Evolutionary conservation across 345 rosid genomes (phyloP).

Genomic region (Bruguiera sexangula): DNA sequence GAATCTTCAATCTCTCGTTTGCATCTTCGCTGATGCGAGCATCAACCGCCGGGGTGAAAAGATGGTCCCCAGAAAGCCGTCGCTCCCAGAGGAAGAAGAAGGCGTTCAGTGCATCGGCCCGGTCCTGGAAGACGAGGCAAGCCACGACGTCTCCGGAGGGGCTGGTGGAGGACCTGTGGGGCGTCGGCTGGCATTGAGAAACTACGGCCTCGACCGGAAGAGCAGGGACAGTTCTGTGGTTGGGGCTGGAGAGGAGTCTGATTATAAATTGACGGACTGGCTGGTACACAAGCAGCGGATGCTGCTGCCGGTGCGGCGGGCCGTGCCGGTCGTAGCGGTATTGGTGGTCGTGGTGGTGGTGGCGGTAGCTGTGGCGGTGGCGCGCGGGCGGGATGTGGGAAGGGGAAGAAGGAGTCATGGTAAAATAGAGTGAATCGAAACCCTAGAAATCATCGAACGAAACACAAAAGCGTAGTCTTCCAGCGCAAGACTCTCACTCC

Average conservation of each 20-base stretch:
- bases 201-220: neutral
- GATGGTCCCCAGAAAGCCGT: conserved; percentile 17
- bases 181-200: conserved; percentile 12
- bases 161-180: neutral
- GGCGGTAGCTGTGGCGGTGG: neutral
- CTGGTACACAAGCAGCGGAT: neutral
- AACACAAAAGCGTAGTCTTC: neutral
- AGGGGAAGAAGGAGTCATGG: neutral
- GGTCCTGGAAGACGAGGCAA: neutral
- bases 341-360: neutral
- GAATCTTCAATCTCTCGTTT: neutral
- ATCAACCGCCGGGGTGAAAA: conserved; percentile 5
- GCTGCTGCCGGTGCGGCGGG: neutral
- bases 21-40: neutral
- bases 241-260: conserved; percentile 1
- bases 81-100: conserved; percentile 9
- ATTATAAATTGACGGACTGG: neutral
- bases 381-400: neutral
- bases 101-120: conserved; percentile 1
- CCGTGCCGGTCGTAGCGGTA: neutral
- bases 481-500: neutral
- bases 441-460: conserved; percentile 1
- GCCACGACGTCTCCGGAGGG: neutral
- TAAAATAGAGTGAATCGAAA: neutral
- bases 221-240: neutral